These are phyloP conservation scores for Neurospora tetraspora DNA, from an alignment of 495 filamentous ascomycete genomes.

Conservation along the genomic window DNA sequence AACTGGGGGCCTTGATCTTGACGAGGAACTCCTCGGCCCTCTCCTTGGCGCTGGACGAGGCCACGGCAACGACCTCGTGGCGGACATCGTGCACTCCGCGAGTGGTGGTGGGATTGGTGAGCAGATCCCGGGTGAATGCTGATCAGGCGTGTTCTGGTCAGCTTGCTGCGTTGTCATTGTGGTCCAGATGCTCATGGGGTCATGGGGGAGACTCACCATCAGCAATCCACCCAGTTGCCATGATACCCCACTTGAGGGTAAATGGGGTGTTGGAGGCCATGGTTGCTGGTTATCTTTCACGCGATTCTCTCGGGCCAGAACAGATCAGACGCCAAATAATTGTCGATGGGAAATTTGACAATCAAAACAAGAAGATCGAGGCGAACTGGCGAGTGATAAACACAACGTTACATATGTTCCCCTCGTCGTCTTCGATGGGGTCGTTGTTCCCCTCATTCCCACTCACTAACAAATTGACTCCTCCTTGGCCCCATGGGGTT, in stretches of 20 bases:
- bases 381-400: not conserved
- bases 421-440: not conserved
- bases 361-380: not conserved
- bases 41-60: slow-evolving; percentile 63
- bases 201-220: slow-evolving; percentile 39
- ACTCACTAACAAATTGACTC: not conserved
- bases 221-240: slow-evolving; percentile 77
- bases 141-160: slow-evolving; percentile 1
- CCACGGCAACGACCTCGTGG: slow-evolving; percentile 72
- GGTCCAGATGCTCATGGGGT: not conserved
- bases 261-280: slow-evolving; percentile 42
- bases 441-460: not conserved
- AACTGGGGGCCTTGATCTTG: slow-evolving; percentile 49
- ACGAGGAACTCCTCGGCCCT: slow-evolving; percentile 65
- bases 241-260: slow-evolving; percentile 67
- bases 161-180: not conserved
- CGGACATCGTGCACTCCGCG: slow-evolving; percentile 64
- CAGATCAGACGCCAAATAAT: not conserved
- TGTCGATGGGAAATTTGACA: not conserved
- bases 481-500: not conserved
- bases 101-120: slow-evolving; percentile 54
- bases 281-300: not conserved
- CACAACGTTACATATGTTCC: not conserved
- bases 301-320: not conserved
- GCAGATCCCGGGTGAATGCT: slow-evolving; percentile 79